Base-by-base conservation (phyloP, 192 early-diverging fungal species). In the Spinellus fusiger region DNA sequence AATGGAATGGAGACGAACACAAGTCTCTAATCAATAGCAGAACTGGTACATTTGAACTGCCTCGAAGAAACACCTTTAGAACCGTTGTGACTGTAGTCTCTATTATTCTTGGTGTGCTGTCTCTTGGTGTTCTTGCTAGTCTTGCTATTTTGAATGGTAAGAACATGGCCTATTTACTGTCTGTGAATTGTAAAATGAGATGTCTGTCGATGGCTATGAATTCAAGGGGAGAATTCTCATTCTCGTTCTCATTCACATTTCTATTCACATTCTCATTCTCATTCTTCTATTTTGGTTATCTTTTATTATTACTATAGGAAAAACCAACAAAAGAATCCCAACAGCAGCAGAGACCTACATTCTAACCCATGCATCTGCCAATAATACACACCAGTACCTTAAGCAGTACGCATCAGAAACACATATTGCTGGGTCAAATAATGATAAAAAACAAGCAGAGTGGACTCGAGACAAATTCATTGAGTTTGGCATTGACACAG, bases 361-460 rank as follows among this genome's bases (percentile, higher is more conserved):
- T 4, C 23, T 73, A 2, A 47, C 44, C 16, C 25, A 50, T 0
- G 54, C 70, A 1, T 66, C 63, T 25, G 58, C 33, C 0, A 71
- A 73, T 5, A 65, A 40, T 15, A 60, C 82, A 35, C 74, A 68
- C 13, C 60, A 75, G 2, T 65, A 80, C 33, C 71, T 83, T 9
- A 59, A 74, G 16, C 73, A 76, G 59, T 83, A 83, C 37, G 71
- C 85, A 10, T 86, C 85, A 8, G 77, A 73, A 48, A 62, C 78
- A 2, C 85, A 85, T 53, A 49, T 82, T 2, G 86, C 81, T 1
- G 86, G 86, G 8, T 71, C 73, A 26, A 50, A 57, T 1, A 59
- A 27, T 38, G 83, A 88, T 56, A 49, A 60, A 26, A 66, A 54
- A 0, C 79, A 81, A 53, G 85, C 80, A 35, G 70, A 58, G 20